A percentile compares a stretch with the other conserved stretches of the same genome.
These are phyloP conservation scores for Fonsecaea pugnacius DNA, from an alignment of 2,329 filamentous ascomycete species.

Conservation along the genomic window DNA sequence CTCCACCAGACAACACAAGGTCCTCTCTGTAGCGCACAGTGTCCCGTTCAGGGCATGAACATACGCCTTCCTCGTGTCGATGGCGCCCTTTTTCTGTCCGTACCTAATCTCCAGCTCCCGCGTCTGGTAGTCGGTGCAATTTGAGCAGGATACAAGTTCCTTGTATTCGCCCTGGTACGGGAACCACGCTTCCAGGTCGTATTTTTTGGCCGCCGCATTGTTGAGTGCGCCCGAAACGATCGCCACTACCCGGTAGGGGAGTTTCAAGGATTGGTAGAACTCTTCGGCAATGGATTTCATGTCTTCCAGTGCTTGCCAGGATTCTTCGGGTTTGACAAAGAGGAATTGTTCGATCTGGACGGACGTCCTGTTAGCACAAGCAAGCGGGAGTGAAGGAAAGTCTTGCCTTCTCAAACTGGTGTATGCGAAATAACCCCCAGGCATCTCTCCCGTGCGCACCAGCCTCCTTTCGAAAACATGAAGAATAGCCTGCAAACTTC, in stretches of 20 bases:
- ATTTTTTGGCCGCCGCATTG: conserved; percentile 88
- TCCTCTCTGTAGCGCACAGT: conserved; percentile 86
- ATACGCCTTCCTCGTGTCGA: conserved; percentile 85
- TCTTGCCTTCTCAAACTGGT: conserved; percentile 89
- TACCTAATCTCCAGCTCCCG: conserved; percentile 91
- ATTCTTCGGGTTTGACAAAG: conserved; percentile 82
- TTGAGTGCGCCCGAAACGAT: conserved; percentile 97
- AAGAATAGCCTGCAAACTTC: conserved; percentile 89
- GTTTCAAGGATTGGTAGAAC: conserved; percentile 86
- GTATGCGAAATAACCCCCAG: conserved; percentile 97
- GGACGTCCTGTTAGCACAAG: not conserved
- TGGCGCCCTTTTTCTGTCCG: conserved; percentile 78
- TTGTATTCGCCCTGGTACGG: conserved; percentile 98
- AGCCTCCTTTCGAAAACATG: conserved; percentile 94
- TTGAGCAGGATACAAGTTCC: conserved; percentile 95
- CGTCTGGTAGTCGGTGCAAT: conserved; percentile 98
- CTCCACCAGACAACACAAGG: conserved; percentile 91
- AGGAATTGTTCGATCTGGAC: conserved; percentile 74
- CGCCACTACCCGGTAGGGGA: conserved; percentile 88
- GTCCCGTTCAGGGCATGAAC: conserved; percentile 92
- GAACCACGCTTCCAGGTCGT: conserved; percentile 95
- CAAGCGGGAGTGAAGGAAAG: not conserved
- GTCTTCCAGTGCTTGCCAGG: conserved; percentile 88
- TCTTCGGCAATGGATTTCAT: conserved; percentile 93
- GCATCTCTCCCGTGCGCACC: conserved; percentile 90